Evolutionary conservation across 2,329 filamentous ascomycete genomes (phyloP), one percentile per base, ranked within the genome.

Genomic region (Diaporthe sp.): DNA sequence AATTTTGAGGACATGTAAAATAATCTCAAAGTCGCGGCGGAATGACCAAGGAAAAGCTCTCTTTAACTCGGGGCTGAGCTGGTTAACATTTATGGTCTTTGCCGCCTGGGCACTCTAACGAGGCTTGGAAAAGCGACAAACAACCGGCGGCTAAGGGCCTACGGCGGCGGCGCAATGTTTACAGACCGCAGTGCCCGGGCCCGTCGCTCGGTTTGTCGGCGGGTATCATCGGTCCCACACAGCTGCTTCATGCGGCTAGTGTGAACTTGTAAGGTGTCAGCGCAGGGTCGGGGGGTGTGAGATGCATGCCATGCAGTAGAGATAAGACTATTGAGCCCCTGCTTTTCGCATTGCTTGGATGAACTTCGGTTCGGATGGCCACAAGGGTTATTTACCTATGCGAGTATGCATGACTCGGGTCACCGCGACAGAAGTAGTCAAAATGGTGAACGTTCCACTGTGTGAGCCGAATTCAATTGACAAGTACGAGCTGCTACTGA

Each of bases 191-290:
- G n/a, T 13, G 15, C 8, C n/a, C 4, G 39, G 62, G 44, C 62
- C n/a, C 19, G 31, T 37, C 31, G 65, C 19, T 68, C 49, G 65
- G 46, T 53, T 3, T 37, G n/a, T 17, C 19, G 46, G 22, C 34
- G 65, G 65, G 65, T 53, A 53, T 25, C 34, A 42, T 68, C 15
- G 65, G 46, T 53, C 5, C 65, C 65, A 37, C 46, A 53, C 22
- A 68, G 65, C 65, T 68, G 49, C 65, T 68, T 68, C 22, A 28
- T 68, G 9, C 46, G 65, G 65, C 4, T 53, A 68, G 46, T 28
- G 13, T 53, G 46, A 37, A 19, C 7, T 13, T 13, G 5, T n/a
- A 17, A 34, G 42, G 62, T 39, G 62, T 13, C 28, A 49, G 42
- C 25, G 15, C 58, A 62, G 58, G 39, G 58, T n/a, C 8, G 34